These are phyloP conservation scores for Dendryphion nanum DNA, from an alignment of 2,329 filamentous ascomycete species.

Conservation along the genomic window DNA sequence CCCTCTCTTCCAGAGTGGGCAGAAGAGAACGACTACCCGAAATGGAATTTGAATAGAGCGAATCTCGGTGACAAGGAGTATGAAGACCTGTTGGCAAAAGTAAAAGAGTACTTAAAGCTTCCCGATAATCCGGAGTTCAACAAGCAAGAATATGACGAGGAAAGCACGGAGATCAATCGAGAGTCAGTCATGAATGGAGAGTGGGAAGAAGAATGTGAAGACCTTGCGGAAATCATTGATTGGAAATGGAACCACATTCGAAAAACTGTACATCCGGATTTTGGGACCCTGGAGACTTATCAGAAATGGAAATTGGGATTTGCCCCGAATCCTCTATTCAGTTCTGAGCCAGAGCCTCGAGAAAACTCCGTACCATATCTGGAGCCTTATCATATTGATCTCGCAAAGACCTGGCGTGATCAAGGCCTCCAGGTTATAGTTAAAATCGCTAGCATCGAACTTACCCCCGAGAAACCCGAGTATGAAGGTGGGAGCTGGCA, in stretches of 20 bases:
- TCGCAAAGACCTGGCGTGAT: neutral
- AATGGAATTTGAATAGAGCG: neutral
- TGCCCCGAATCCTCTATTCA: too few relatives aligned
- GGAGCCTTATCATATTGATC: neutral
- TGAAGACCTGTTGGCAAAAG: neutral
- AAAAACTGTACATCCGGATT: neutral
- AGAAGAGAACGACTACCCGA: neutral
- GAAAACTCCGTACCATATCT: neutral
- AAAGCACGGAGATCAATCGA: neutral
- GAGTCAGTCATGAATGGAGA: neutral
- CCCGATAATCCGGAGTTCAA: neutral
- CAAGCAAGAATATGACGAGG: slow-evolving; percentile 2
- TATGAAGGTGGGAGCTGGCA: slow-evolving; percentile 58
- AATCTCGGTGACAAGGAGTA: neutral
- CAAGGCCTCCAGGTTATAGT: slow-evolving; percentile 59
- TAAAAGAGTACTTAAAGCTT: neutral
- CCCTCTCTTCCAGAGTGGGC: neutral
- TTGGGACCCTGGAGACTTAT: too few relatives aligned
- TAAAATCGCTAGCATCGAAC: slow-evolving; percentile 57
- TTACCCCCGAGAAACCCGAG: slow-evolving; percentile 55
- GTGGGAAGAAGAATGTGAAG: neutral
- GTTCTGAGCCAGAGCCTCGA: neutral
- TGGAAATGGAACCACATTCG: neutral
- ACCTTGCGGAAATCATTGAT: neutral
- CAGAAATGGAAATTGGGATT: neutral